phyloP scores from a whole-genome alignment of 1,139 yeast genomes.

The Hansenula lynferdii region DNA sequence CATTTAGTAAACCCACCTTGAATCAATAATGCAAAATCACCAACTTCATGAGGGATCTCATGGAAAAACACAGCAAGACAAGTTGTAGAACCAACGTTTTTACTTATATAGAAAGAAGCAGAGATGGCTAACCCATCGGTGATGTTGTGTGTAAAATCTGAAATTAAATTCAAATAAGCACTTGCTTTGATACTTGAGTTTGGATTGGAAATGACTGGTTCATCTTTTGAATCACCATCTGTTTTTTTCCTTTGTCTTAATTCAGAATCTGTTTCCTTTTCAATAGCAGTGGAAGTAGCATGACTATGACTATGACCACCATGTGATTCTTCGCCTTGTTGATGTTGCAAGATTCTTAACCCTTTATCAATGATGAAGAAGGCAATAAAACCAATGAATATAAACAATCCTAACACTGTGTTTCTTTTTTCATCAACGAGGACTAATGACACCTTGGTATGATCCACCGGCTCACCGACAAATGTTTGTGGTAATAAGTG shows the following conservation, averaged over 20 bases:
- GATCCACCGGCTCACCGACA: constrained; percentile 43
- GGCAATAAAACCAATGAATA: constrained; percentile 50
- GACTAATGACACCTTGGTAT: constrained; percentile 33
- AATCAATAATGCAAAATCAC: constrained; percentile 63
- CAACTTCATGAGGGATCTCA: constrained; percentile 72
- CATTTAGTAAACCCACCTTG: constrained; percentile 60
- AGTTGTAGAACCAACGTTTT: constrained; percentile 56
- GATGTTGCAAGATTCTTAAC: constrained; percentile 43
- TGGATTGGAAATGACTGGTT: constrained; percentile 27
- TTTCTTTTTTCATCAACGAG: constrained; percentile 45
- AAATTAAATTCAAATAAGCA: constrained; percentile 57
- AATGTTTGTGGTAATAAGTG: constrained; percentile 63
- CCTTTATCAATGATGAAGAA: constrained; percentile 55
- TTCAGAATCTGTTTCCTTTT: constrained; percentile 13
- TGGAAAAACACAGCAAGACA: constrained; percentile 64
- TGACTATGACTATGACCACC: constrained; percentile 35
- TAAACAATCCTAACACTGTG: constrained; percentile 42
- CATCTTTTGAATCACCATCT: constrained; percentile 19
- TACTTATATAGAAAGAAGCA: constrained; percentile 55
- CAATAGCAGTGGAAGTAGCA: constrained; percentile 8
- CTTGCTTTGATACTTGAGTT: constrained; percentile 36
- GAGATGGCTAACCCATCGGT: constrained; percentile 70
- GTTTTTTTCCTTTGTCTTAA: constrained; percentile 19
- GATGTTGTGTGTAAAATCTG: constrained; percentile 64
- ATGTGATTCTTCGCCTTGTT: constrained; percentile 29